phyloP scores from a whole-genome alignment of 805 yeast genomes.

The Diddensiella caesifluorescens region DNA sequence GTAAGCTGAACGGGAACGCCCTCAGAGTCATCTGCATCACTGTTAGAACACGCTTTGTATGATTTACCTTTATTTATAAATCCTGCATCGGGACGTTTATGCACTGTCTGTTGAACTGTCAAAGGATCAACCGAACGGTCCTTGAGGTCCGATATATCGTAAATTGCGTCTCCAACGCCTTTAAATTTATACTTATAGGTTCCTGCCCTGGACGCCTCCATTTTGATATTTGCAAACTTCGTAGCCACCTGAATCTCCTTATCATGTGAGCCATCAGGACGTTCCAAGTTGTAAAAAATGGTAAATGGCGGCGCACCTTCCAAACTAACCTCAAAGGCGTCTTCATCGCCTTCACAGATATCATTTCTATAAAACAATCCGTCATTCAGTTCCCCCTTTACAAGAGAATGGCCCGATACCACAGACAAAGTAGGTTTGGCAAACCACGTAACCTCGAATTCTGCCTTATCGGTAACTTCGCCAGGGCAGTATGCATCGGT shows the following conservation, averaged over 20 bases:
- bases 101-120: constrained; percentile 47
- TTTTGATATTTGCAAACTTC: constrained; percentile 43
- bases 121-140: constrained; percentile 11
- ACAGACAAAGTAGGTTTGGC: constrained; percentile 43
- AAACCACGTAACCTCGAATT: constrained; percentile 40
- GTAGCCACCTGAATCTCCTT: constrained; percentile 46
- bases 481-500: constrained; percentile 52
- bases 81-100: constrained; percentile 54
- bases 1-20: constrained; percentile 51
- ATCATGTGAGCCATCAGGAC: constrained; percentile 18
- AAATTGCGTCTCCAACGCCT: constrained; percentile 61
- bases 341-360: constrained; percentile 47
- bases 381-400: constrained; percentile 24
- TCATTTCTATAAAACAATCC: constrained; percentile 33
- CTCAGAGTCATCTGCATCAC: constrained; percentile 37
- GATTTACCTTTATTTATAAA: constrained; percentile 46
- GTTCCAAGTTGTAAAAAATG: constrained; percentile 49
- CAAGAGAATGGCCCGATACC: constrained; percentile 30
- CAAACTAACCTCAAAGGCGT: constrained; percentile 45
- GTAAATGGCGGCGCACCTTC: constrained; percentile 58
- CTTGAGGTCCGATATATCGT: constrained; percentile 40
- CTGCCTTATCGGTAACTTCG: constrained; percentile 32
- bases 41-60: constrained; percentile 43
- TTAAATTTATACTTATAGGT: constrained; percentile 54
- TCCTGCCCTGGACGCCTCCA: constrained; percentile 48